Evolutionary conservation across 257 asterid species (phyloP), one percentile per base, ranked within the genome.

Genomic region (Solanum sitiens): DNA sequence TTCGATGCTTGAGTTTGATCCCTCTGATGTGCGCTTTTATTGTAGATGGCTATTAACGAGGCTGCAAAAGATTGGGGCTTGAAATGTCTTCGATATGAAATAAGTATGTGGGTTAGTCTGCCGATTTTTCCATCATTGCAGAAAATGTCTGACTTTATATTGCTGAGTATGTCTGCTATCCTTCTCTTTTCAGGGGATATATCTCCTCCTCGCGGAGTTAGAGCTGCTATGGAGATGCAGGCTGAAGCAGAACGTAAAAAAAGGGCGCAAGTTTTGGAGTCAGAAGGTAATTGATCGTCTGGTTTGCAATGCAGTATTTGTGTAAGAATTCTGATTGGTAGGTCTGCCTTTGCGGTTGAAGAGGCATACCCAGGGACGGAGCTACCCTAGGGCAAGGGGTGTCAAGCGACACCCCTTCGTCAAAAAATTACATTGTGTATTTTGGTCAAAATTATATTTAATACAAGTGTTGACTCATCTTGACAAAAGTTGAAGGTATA

Each of bases 201-300:
- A 89, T 92, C 94, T 92, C 98, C 98, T 85, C 98, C 98, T 40
- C 91, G 94, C 76, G 98, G 97, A 77, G 95, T 97, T 76, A 94
- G 90, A 93, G 98, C 93, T 3, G 98, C 98, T 5, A 96, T 96
- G 99, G 98, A 95, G 92, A 94, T 96, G 98, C 99, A 97, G 90
- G 98, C 98, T 59, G 99, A 97, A 91, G 99, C 99, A 68, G 99
- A 97, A 90, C 98, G 98, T 27, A 95, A 93, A 90, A 95, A 89
- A 93, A 93, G 99, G 90, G 99, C 98, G 86, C 98, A 94, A 90
- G 90, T 97, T 87, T 87, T 97, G 87, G 98, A 94, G 90, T 95
- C 98, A 76, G 99, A 97, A 94, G 99, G 99, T 94, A 89, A 76
- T 47, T 20, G 47, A 30, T 32, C 85, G 87, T 79, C 39, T 80